These are phyloP conservation scores for Acacia confusa DNA, from an alignment of 306 rosid species.

Conservation along the genomic window DNA sequence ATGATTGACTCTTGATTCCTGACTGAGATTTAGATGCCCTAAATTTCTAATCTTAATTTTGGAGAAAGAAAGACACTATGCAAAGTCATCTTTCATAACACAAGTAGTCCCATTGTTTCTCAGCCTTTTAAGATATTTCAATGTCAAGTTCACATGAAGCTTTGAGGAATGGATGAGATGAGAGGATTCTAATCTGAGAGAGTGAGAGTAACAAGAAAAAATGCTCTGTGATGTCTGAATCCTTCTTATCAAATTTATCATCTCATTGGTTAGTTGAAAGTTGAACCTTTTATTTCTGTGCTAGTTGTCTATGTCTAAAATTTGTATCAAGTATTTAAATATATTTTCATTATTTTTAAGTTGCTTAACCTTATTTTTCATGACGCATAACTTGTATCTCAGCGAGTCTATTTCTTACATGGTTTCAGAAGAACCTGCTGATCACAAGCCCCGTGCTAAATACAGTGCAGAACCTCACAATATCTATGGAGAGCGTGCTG, in stretches of 20 bases:
- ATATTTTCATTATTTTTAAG: background rate
- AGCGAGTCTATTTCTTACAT: slow-evolving; percentile 36
- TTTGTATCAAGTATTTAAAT: background rate
- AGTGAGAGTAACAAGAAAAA: background rate
- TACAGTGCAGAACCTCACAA: slow-evolving; percentile 55
- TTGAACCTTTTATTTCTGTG: background rate
- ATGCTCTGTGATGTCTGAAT: slow-evolving; percentile 15
- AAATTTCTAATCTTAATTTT: background rate
- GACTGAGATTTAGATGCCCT: background rate
- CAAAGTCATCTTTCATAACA: background rate
- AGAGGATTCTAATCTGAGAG: background rate
- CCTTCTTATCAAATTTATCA: background rate
- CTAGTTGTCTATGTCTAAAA: background rate
- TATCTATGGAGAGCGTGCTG: slow-evolving; percentile 59
- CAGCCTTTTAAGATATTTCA: background rate
- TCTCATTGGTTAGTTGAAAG: slow-evolving; percentile 6
- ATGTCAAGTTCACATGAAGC: background rate
- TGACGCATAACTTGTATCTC: slow-evolving; percentile 26
- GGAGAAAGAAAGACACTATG: background rate
- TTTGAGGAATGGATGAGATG: background rate
- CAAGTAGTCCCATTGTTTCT: background rate
- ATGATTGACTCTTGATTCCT: background rate
- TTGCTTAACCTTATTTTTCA: slow-evolving; percentile 17
- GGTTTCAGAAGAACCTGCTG: slow-evolving; percentile 54
- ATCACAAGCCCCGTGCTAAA: slow-evolving; percentile 34